Percentiles rank a stretch among this genome's conserved stretches.
Evolutionary conservation across 2,329 filamentous ascomycete genomes (phyloP).

Genomic region (Arachnomyces sp.): DNA sequence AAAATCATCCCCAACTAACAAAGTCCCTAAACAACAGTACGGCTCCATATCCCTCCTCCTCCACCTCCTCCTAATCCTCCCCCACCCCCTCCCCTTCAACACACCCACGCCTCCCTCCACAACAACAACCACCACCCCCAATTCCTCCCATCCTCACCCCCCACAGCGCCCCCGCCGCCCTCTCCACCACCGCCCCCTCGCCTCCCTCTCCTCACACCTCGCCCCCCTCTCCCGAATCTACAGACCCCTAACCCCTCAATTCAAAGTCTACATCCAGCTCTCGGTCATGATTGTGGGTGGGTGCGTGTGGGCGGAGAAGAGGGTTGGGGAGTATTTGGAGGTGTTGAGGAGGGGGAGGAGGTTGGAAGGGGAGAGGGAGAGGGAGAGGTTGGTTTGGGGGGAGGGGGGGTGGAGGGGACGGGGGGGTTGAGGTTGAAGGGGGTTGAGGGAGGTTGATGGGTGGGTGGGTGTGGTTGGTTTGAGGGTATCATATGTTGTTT

Average conservation of each 20-base stretch:
- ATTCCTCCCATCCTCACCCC: constrained; percentile 13
- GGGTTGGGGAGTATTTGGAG: constrained; percentile 40
- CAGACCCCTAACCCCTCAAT: constrained; percentile 40
- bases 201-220: constrained; percentile 42
- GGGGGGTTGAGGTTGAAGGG: no score
- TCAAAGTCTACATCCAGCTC: constrained; percentile 43
- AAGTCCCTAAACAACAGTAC: constrained; percentile 22
- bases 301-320: constrained; percentile 40
- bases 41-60: constrained; percentile 39
- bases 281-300: constrained; percentile 41
- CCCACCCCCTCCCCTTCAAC: constrained; percentile 35
- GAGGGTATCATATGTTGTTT: no score
- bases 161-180: constrained; percentile 23
- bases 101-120: constrained; percentile 21
- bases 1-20: not conserved
- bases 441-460: no score
- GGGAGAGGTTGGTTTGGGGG: constrained; percentile 30
- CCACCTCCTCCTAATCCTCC: constrained; percentile 37
- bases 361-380: constrained; percentile 30
- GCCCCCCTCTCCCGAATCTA: constrained; percentile 36
- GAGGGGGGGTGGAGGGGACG: constrained; percentile 1
- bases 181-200: constrained; percentile 33
- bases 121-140: constrained; percentile 7
- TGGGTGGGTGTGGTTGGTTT: no score
- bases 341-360: constrained; percentile 32